phyloP scores from a whole-genome alignment of 352 stramenopile genomes.

The Pythium coloratum region DNA sequence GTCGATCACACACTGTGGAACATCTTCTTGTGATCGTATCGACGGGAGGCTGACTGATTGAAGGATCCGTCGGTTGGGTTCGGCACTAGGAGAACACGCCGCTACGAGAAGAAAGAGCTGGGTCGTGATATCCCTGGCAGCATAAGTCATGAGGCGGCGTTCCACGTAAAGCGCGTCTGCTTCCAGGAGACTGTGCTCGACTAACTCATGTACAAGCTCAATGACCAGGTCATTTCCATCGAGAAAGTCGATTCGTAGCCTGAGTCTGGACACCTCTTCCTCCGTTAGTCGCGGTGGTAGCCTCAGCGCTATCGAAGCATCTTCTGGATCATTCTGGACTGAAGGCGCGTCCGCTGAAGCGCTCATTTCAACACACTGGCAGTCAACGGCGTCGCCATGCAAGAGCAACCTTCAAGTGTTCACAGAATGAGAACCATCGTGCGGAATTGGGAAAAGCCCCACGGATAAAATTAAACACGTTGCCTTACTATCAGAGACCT shows the following conservation, averaged over 20 bases:
- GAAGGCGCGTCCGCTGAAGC: background rate
- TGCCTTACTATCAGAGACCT: background rate
- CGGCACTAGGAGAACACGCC: constrained; percentile 5
- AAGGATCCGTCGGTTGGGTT: background rate
- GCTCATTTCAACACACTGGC: background rate
- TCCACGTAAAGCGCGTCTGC: constrained; percentile 26
- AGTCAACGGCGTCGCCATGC: background rate
- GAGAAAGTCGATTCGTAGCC: background rate
- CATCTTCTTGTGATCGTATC: constrained; percentile 1
- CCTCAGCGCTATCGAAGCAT: background rate
- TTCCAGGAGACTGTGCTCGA: constrained; percentile 25
- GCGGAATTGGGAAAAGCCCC: background rate
- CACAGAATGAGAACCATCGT: background rate
- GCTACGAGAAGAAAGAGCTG: constrained; percentile 29
- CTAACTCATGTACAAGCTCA: constrained; percentile 26
- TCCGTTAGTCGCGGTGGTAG: background rate
- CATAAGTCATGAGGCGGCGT: constrained; percentile 31
- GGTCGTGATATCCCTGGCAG: constrained; percentile 18
- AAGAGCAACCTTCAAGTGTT: background rate
- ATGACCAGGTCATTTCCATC: constrained; percentile 35
- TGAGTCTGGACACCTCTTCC: background rate
- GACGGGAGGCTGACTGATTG: background rate
- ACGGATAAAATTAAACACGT: background rate
- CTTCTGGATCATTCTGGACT: background rate
- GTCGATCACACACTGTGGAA: constrained; percentile 14